Conservation (phyloP, 148 eudicot species). For the Rhododendron vialii region DNA sequence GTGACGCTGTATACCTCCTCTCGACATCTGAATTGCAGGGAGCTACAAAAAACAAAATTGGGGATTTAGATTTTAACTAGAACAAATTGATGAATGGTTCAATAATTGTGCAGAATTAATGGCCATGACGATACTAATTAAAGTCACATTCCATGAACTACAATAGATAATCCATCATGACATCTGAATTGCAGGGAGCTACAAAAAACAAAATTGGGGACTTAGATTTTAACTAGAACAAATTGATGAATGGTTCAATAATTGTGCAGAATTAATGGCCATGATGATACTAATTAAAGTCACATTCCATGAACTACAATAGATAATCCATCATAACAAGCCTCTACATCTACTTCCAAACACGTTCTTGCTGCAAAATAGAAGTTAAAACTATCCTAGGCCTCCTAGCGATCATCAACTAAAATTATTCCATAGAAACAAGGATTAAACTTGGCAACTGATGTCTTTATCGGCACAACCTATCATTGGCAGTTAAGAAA, state of each 20-base stretch:
- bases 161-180: background rate
- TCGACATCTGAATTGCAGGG: slow-evolving; percentile 43
- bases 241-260: background rate
- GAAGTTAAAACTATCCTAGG: background rate
- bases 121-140: background rate
- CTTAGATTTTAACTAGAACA: background rate
- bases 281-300: background rate
- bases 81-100: slow-evolving; percentile 2
- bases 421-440: background rate
- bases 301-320: background rate
- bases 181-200: slow-evolving; percentile 57
- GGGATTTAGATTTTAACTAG: background rate
- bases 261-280: background rate
- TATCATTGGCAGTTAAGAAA: background rate
- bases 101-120: background rate
- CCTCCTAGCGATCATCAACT: background rate
- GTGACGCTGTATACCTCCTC: slow-evolving; percentile 44
- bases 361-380: background rate
- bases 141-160: background rate
- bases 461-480: background rate
- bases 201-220: slow-evolving; percentile 16
- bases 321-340: background rate
- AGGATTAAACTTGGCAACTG: background rate
- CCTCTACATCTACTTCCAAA: slow-evolving; percentile 1
- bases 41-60: slow-evolving; percentile 38